phyloP scores from a whole-genome alignment of 2,329 filamentous ascomycete species.

The Ascomycota sp. region DNA sequence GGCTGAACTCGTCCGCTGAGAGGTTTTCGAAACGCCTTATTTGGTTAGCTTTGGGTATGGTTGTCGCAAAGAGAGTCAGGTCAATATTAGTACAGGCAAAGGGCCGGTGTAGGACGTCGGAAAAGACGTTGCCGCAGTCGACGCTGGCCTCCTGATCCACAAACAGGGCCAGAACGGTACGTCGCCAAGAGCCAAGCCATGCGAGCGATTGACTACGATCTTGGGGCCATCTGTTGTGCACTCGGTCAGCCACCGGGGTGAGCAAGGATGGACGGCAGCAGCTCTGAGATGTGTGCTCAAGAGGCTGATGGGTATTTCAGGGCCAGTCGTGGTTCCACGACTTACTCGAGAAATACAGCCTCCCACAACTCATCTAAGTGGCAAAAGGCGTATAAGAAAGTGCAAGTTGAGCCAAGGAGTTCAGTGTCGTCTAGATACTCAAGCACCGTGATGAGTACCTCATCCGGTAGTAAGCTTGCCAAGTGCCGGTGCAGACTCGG shows the following conservation, averaged over 20 bases:
- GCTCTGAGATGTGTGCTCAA: too few species aligned
- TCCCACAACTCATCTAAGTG: conserved; percentile 81
- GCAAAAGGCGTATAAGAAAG: conserved; percentile 70
- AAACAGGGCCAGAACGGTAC: conserved; percentile 46
- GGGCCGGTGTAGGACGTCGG: conserved; percentile 73
- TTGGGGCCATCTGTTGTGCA: conserved; percentile 7
- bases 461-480: conserved; percentile 58
- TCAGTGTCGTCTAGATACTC: conserved; percentile 48
- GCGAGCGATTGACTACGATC: conserved; percentile 13
- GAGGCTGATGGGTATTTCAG: too few species aligned
- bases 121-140: conserved; percentile 63
- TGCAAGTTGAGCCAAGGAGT: conserved; percentile 63
- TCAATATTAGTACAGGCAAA: conserved; percentile 71
- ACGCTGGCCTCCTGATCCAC: conserved; percentile 31
- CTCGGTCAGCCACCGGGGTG: conserved; percentile 3
- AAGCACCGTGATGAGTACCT: conserved; percentile 54
- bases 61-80: conserved; percentile 42
- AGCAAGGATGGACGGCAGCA: too few species aligned
- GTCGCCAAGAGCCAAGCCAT: conserved; percentile 75
- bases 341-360: conserved; percentile 65
- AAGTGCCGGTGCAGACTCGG: conserved; percentile 41
- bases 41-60: conserved; percentile 53
- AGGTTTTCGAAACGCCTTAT: conserved; percentile 53
- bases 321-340: conserved; percentile 7
- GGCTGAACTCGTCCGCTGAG: conserved; percentile 50